A percentile compares a stretch with the other conserved stretches of the same genome.
These are phyloP conservation scores for Blastobotrys peoriensis DNA, from an alignment of 805 yeast species.

Conservation along the genomic window DNA sequence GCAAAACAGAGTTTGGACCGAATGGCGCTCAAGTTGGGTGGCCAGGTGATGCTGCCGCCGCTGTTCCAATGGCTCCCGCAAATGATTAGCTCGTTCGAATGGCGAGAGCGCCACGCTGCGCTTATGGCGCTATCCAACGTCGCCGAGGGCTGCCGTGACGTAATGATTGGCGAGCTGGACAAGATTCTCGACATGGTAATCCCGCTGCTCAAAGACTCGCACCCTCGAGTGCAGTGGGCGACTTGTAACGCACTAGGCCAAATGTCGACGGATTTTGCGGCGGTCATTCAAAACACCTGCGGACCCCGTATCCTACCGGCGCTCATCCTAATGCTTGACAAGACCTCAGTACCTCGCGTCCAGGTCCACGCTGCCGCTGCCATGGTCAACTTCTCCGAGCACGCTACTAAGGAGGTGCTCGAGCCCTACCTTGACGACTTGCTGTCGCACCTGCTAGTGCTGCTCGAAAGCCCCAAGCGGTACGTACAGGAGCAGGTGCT, in stretches of 20 bases:
- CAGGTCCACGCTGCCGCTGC: conserved; percentile 99
- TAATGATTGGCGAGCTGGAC: conserved; percentile 73
- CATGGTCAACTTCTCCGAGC: conserved; percentile 88
- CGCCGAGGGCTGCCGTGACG: conserved; percentile 95
- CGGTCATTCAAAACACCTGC: conserved; percentile 72
- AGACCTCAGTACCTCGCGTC: conserved; percentile 69
- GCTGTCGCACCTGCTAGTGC: conserved; percentile 62
- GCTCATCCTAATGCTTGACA: conserved; percentile 70
- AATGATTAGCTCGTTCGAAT: conserved; percentile 66
- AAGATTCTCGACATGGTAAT: conserved; percentile 75
- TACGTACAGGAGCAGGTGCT: conserved; percentile 97
- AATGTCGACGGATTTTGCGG: conserved; percentile 94
- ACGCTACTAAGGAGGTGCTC: conserved; percentile 75
- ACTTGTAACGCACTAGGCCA: conserved; percentile 97
- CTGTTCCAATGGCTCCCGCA: conserved; percentile 80
- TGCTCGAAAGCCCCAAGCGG: conserved; percentile 78
- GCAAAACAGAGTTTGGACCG: conserved; percentile 95
- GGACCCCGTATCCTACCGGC: conserved; percentile 82
- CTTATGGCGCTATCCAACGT: conserved; percentile 95
- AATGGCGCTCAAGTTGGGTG: conserved; percentile 76
- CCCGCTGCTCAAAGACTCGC: conserved; percentile 79
- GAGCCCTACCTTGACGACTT: conserved; percentile 90
- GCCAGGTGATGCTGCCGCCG: conserved; percentile 76
- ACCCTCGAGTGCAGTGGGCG: conserved; percentile 94
- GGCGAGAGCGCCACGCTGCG: conserved; percentile 97